Percentiles rank a stretch among this genome's conserved stretches.
phyloP scores from a whole-genome alignment of 73 alveolate species.

The Durusdinium trenchii region DNA sequence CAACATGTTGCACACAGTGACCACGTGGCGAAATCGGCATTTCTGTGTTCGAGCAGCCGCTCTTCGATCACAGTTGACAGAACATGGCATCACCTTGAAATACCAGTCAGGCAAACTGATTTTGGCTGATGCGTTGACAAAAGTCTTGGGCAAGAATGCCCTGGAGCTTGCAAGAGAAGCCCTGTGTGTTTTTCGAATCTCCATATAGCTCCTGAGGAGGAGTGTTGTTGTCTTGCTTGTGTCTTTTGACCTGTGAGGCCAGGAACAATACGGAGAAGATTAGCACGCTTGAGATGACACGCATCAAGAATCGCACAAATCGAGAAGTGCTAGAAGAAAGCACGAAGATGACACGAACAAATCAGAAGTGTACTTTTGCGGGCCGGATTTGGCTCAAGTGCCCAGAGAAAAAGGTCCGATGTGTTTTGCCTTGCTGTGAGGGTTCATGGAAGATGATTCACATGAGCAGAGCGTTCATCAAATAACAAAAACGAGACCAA shows the following conservation, averaged over 20 bases:
- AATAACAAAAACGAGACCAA: too few relatives aligned
- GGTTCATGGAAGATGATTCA: too few relatives aligned
- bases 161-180: constrained; percentile 24
- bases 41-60: constrained; percentile 38
- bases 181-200: neutral
- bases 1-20: constrained; percentile 11
- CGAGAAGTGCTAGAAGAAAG: too few relatives aligned
- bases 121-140: neutral
- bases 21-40: constrained; percentile 29
- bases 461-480: neutral
- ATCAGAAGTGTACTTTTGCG: too few relatives aligned
- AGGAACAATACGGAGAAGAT: neutral
- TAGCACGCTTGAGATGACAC: too few relatives aligned
- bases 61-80: neutral
- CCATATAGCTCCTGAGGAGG: constrained; percentile 24
- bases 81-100: neutral
- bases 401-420: too few relatives aligned
- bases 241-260: neutral
- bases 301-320: too few relatives aligned
- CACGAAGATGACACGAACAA: too few relatives aligned
- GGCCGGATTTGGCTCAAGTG: too few relatives aligned
- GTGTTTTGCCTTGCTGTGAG: too few relatives aligned
- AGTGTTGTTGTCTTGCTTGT: neutral
- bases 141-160: neutral
- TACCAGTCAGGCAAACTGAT: neutral